phyloP scores from a whole-genome alignment of 2,329 filamentous ascomycete species.

The Diaporthe eres region DNA sequence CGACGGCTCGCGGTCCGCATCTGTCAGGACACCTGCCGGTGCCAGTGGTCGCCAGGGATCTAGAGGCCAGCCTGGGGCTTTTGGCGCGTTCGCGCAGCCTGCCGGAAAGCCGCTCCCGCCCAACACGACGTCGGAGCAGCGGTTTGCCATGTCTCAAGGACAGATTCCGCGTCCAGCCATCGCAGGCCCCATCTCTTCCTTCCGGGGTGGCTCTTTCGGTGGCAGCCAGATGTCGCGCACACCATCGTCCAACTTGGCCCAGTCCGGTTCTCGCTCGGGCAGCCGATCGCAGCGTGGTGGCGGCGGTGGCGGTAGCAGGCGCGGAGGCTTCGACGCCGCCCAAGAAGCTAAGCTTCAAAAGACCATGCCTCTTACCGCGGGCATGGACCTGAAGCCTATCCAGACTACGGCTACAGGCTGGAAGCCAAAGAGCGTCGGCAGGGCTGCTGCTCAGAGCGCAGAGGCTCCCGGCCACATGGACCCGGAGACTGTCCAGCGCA shows the following conservation, averaged over 20 bases:
- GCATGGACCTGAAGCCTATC: slow-evolving; percentile 86
- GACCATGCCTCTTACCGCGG: slow-evolving; percentile 91
- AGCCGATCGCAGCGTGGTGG: slow-evolving; percentile 69
- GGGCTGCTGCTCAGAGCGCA: slow-evolving; percentile 23
- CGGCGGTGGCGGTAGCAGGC: slow-evolving; percentile 73
- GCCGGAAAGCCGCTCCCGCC: slow-evolving; percentile 75
- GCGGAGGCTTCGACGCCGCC: slow-evolving; percentile 65
- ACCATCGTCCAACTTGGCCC: slow-evolving; percentile 70
- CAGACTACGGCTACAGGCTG: slow-evolving; percentile 81
- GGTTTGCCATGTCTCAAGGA: slow-evolving; percentile 76
- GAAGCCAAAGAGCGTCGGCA: slow-evolving; percentile 84
- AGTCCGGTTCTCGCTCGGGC: slow-evolving; percentile 78
- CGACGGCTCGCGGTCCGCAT: slow-evolving; percentile 73
- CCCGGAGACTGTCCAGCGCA: slow-evolving; percentile 94
- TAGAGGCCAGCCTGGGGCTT: slow-evolving; percentile 65
- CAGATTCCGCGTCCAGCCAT: slow-evolving; percentile 63
- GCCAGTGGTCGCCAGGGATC: slow-evolving; percentile 65
- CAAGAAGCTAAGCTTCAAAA: slow-evolving; percentile 80
- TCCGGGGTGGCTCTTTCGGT: slow-evolving; percentile 75
- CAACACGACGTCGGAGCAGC: slow-evolving; percentile 82
- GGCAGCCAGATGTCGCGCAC: slow-evolving; percentile 75
- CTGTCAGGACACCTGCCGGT: slow-evolving; percentile 70
- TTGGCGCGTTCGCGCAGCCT: slow-evolving; percentile 74
- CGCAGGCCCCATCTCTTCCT: slow-evolving; percentile 69
- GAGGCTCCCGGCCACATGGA: slow-evolving; percentile 74